phyloP scores from a whole-genome alignment of 805 yeast species.

The Candida mattraensis region DNA sequence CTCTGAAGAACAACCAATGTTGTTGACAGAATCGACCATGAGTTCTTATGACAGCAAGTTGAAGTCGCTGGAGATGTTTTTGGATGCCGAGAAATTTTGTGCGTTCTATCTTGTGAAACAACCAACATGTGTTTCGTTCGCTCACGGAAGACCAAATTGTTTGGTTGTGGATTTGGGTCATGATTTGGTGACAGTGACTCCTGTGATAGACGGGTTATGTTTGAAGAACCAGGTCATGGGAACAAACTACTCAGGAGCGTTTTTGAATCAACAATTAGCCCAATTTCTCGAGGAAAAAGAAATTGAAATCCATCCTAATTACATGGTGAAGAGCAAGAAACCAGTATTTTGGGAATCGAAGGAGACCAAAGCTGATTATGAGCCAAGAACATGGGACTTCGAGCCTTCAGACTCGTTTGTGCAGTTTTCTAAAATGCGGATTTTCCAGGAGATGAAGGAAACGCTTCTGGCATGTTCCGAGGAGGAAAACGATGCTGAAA shows the following conservation, averaged over 20 bases:
- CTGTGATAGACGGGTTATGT: constrained; percentile 80
- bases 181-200: constrained; percentile 73
- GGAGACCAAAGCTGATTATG: constrained; percentile 26
- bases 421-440: constrained; percentile 53
- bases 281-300: constrained; percentile 38
- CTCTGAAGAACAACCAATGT: constrained; percentile 67
- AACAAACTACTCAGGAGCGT: constrained; percentile 74
- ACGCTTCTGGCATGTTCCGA: constrained; percentile 51
- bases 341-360: constrained; percentile 29
- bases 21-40: constrained; percentile 89
- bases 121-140: constrained; percentile 87
- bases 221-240: constrained; percentile 66
- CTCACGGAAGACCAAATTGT: constrained; percentile 85
- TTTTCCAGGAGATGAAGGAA: constrained; percentile 76
- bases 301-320: constrained; percentile 44
- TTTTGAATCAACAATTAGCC: constrained; percentile 52
- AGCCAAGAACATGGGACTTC: constrained; percentile 33
- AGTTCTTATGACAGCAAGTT: constrained; percentile 64
- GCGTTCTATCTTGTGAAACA: constrained; percentile 79
- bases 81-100: constrained; percentile 70
- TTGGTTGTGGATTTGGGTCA: constrained; percentile 86
- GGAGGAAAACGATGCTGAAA: constrained; percentile 26
- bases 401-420: constrained; percentile 50
- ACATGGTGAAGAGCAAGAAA: constrained; percentile 49
- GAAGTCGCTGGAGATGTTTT: constrained; percentile 66